phyloP scores from a whole-genome alignment of 768 basidiomycete species.

The Phlebiopsis flavidoalba region DNA sequence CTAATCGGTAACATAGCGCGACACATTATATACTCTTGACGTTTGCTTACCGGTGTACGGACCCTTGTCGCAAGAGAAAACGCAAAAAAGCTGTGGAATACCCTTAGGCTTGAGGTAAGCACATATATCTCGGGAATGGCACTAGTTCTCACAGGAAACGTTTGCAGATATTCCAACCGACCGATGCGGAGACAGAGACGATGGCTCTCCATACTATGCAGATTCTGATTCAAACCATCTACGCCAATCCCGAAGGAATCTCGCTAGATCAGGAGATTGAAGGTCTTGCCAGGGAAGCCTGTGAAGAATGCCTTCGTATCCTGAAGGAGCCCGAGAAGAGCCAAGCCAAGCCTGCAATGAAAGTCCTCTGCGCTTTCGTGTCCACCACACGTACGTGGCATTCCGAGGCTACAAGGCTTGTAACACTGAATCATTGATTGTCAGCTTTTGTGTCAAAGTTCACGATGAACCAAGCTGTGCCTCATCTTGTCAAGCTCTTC shows the following conservation, averaged over 20 bases:
- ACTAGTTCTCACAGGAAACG: neutral
- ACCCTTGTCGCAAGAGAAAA: slow-evolving; percentile 49
- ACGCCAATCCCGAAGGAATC: slow-evolving; percentile 34
- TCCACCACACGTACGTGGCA: slow-evolving; percentile 65
- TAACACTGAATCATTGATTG: neutral
- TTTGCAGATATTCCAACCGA: slow-evolving; percentile 86
- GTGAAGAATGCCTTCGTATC: slow-evolving; percentile 74
- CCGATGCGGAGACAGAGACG: slow-evolving; percentile 68
- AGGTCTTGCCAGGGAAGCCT: slow-evolving; percentile 68
- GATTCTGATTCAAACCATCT: slow-evolving; percentile 70
- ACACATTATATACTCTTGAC: slow-evolving; percentile 76
- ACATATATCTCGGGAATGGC: neutral
- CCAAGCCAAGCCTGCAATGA: slow-evolving; percentile 84
- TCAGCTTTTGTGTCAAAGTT: slow-evolving; percentile 66
- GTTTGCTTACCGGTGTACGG: slow-evolving; percentile 86
- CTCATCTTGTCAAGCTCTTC: slow-evolving; percentile 76
- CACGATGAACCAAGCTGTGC: slow-evolving; percentile 62
- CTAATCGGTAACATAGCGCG: slow-evolving; percentile 46
- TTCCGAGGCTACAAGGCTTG: slow-evolving; percentile 5
- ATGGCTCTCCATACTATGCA: slow-evolving; percentile 69
- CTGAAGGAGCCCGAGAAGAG: slow-evolving; percentile 91
- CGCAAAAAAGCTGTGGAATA: slow-evolving; percentile 83
- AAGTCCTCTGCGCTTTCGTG: slow-evolving; percentile 74
- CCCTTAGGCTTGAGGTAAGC: slow-evolving; percentile 80
- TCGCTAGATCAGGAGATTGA: slow-evolving; percentile 32